These are phyloP conservation scores for Austroboletus eburneus DNA, from an alignment of 768 basidiomycete genomes.

Conservation along the genomic window DNA sequence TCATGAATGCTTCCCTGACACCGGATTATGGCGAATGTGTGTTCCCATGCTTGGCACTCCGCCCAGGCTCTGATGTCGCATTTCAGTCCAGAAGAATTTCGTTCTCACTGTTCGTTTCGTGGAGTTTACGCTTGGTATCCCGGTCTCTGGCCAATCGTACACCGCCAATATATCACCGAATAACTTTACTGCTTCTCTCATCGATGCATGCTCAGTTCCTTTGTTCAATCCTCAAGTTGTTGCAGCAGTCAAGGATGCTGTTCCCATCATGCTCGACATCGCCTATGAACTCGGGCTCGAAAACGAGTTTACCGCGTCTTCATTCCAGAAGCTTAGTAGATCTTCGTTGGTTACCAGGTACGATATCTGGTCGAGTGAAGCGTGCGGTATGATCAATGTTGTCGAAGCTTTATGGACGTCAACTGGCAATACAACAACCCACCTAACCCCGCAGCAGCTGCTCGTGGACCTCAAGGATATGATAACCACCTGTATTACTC, in stretches of 20 bases:
- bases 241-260: slow-evolving; percentile 32
- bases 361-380: slow-evolving; percentile 4
- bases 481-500: slow-evolving; percentile 80
- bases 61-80: not conserved
- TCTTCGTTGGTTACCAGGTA: slow-evolving; percentile 38
- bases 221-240: slow-evolving; percentile 30
- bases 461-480: slow-evolving; percentile 66
- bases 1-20: slow-evolving; percentile 64
- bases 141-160: slow-evolving; percentile 19
- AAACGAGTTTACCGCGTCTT: slow-evolving; percentile 19
- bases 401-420: slow-evolving; percentile 72
- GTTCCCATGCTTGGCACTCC: slow-evolving; percentile 16
- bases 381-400: slow-evolving; percentile 2
- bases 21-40: slow-evolving; percentile 68
- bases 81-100: slow-evolving; percentile 64
- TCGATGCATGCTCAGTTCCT: slow-evolving; percentile 9
- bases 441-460: slow-evolving; percentile 66
- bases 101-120: slow-evolving; percentile 63
- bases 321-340: slow-evolving; percentile 14
- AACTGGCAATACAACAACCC: slow-evolving; percentile 72
- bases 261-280: slow-evolving; percentile 35
- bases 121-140: slow-evolving; percentile 58
- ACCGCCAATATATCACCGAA: slow-evolving; percentile 14
- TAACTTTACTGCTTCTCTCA: slow-evolving; percentile 37
- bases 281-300: slow-evolving; percentile 17